Conservation (phyloP, 2,329 filamentous ascomycete species). For the Chalara sp. region DNA sequence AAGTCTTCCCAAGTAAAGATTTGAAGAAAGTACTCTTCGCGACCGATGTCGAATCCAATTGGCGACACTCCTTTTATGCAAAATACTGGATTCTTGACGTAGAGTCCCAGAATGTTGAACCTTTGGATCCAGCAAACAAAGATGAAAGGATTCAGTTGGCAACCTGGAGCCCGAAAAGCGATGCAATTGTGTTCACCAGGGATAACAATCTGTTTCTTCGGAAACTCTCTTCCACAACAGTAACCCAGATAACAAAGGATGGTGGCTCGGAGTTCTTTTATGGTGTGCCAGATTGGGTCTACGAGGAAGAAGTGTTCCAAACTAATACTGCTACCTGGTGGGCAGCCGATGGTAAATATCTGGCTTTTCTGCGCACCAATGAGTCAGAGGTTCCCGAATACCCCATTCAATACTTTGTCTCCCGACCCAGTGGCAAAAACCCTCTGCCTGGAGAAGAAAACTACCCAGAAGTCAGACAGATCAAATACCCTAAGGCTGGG, state of each 20-base stretch:
- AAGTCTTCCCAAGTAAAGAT: constrained; percentile 72
- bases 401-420: constrained; percentile 88
- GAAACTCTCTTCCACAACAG: constrained; percentile 39
- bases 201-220: constrained; percentile 88
- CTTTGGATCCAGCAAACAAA: constrained; percentile 65
- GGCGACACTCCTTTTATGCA: constrained; percentile 83
- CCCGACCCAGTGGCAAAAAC: constrained; percentile 68
- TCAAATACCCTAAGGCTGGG: constrained; percentile 97
- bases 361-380: constrained; percentile 90
- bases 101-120: constrained; percentile 65
- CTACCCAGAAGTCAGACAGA: constrained; percentile 83
- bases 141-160: constrained; percentile 72
- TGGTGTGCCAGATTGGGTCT: constrained; percentile 95
- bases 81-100: constrained; percentile 93
- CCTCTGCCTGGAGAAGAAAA: constrained; percentile 68
- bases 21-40: constrained; percentile 81
- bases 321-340: constrained; percentile 89
- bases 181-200: constrained; percentile 82
- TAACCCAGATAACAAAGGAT: constrained; percentile 69
- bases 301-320: constrained; percentile 75
- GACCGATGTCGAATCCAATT: constrained; percentile 67
- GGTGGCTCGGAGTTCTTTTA: constrained; percentile 89
- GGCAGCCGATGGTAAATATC: constrained; percentile 80
- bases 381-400: constrained; percentile 89
- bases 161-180: constrained; percentile 80